phyloP scores from a whole-genome alignment of 768 basidiomycete species.

The Amyloporia xantha region DNA sequence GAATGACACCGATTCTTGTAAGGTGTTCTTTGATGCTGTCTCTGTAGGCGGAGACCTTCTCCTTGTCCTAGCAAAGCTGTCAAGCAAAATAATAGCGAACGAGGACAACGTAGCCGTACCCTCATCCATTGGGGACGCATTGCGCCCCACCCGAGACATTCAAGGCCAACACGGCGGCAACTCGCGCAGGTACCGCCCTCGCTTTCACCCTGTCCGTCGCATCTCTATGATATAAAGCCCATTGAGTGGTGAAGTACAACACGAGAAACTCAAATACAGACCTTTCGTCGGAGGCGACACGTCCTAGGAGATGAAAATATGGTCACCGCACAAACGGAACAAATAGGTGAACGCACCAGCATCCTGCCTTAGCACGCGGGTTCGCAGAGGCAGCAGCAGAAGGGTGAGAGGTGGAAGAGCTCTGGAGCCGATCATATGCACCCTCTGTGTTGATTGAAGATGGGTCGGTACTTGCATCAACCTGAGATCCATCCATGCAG shows the following conservation, averaged over 20 bases:
- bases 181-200: neutral
- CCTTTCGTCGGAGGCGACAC: neutral
- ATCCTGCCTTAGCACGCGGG: neutral
- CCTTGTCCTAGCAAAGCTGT: too few species aligned
- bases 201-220: neutral
- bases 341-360: neutral
- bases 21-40: too few species aligned
- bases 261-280: too few species aligned
- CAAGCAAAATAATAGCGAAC: too few species aligned
- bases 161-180: neutral
- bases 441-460: too few species aligned
- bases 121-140: neutral
- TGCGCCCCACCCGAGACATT: neutral
- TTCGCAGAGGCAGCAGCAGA: neutral
- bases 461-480: too few species aligned
- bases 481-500: too few species aligned
- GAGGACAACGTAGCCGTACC: too few species aligned
- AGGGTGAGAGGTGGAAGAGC: too few species aligned
- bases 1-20: too few species aligned
- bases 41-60: too few species aligned
- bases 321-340: neutral
- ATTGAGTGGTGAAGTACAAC: neutral
- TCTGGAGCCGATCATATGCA: too few species aligned
- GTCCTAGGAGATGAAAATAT: neutral
- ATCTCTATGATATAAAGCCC: neutral